phyloP scores from a whole-genome alignment of 78 protist genomes.

The Dictyostelium brefeldianum region DNA sequence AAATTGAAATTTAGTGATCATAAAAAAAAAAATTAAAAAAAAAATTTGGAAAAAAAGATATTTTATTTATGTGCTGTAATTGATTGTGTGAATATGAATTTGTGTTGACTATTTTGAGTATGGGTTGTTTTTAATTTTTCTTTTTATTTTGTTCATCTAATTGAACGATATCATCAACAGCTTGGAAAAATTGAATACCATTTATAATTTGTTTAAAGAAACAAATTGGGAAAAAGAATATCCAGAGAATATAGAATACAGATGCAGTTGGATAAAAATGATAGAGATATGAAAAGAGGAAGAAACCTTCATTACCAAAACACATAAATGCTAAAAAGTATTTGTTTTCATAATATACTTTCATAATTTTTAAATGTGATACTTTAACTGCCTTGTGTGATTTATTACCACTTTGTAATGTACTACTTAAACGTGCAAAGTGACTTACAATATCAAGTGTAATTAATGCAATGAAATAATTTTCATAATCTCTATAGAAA shows the following conservation, averaged over 20 bases:
- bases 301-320: slow-evolving; percentile 83
- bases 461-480: slow-evolving; percentile 42
- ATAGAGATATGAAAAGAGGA: slow-evolving; percentile 62
- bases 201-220: slow-evolving; percentile 47
- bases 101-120: no score
- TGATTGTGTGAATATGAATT: no score
- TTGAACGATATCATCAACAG: slow-evolving; percentile 53
- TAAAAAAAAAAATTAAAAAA: slow-evolving; percentile 4
- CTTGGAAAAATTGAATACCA: slow-evolving; percentile 60
- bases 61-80: no score
- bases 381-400: slow-evolving; percentile 63
- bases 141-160: slow-evolving; percentile 33
- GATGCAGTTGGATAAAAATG: slow-evolving; percentile 24
- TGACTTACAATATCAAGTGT: slow-evolving; percentile 89
- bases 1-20: not conserved
- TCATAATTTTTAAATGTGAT: slow-evolving; percentile 60
- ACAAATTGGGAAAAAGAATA: slow-evolving; percentile 66
- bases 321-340: slow-evolving; percentile 83
- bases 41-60: no score
- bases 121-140: slow-evolving; percentile 23
- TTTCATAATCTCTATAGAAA: slow-evolving; percentile 52
- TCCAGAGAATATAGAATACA: slow-evolving; percentile 35
- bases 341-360: slow-evolving; percentile 61
- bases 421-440: slow-evolving; percentile 80
- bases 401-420: slow-evolving; percentile 53